These are phyloP conservation scores for Coemansia sp. DNA, from an alignment of 371 early-diverging fungal species.

Conservation along the genomic window DNA sequence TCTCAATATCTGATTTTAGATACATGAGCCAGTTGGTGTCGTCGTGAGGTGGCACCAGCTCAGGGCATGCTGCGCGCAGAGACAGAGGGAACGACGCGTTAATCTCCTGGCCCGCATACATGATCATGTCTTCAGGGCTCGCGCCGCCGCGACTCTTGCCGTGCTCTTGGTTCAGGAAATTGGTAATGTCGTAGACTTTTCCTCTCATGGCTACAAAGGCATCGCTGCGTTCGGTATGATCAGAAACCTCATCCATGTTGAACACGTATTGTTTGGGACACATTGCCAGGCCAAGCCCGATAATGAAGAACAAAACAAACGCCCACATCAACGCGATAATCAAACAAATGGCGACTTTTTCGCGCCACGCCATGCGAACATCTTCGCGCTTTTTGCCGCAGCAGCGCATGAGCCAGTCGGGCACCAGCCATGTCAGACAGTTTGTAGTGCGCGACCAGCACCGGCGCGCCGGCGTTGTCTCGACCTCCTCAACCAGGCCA, in stretches of 20 bases:
- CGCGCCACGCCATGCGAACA: slow-evolving; percentile 95
- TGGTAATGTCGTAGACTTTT: slow-evolving; percentile 73
- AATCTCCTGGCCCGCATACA: slow-evolving; percentile 59
- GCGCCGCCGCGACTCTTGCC: slow-evolving; percentile 54
- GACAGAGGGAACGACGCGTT: slow-evolving; percentile 62
- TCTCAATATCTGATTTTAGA: slow-evolving; percentile 29
- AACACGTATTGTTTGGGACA: slow-evolving; percentile 73
- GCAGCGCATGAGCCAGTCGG: slow-evolving; percentile 59
- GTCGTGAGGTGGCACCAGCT: slow-evolving; percentile 47
- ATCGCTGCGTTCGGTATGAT: slow-evolving; percentile 40
- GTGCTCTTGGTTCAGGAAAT: slow-evolving; percentile 62
- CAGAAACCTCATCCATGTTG: slow-evolving; percentile 50
- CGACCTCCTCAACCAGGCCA: slow-evolving; percentile 52
- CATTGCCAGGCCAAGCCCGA: slow-evolving; percentile 78
- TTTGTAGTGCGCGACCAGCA: slow-evolving; percentile 73
- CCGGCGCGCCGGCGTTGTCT: slow-evolving; percentile 59
- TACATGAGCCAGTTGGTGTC: slow-evolving; percentile 49
- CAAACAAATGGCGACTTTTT: slow-evolving; percentile 91
- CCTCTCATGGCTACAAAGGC: slow-evolving; percentile 71
- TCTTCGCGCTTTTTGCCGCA: slow-evolving; percentile 83
- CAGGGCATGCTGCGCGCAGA: slow-evolving; percentile 57
- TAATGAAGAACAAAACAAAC: slow-evolving; percentile 84
- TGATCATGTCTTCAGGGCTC: slow-evolving; percentile 54
- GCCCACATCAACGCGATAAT: slow-evolving; percentile 78
- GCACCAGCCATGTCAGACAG: slow-evolving; percentile 76